Base-by-base conservation (phyloP, 225 moss, liverwort and hornwort species). In the Lunularia cruciata region DNA sequence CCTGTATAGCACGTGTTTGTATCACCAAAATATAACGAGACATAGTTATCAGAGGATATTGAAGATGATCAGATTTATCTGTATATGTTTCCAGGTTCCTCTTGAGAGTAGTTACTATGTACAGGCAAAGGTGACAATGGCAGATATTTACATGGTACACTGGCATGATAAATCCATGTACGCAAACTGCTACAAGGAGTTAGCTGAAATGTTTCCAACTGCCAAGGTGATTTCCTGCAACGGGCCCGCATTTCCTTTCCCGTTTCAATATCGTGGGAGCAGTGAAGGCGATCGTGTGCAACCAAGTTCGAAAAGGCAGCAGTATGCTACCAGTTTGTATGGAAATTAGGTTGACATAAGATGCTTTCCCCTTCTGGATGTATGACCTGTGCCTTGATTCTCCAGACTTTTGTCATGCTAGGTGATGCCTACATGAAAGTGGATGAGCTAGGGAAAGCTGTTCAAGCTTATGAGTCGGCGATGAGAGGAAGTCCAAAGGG, bases 361-460 rank as follows among this genome's bases (percentile, higher is more conserved):
- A 13, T 22, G 19, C 3, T 25, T 42, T 38, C 42, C 2, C 61
- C 14, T 40, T 40, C 12, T 40, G 39, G 38, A 20, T 39, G 35
- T 22, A 20, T 60, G 38, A 61, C 61, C 23, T 39, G 22, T 5
- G 13, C 6, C 34, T 28, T 47, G 22, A 32, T 64, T 27, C 19
- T 80, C 65, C 78, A 95, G 88, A 84, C 83, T 23, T 78, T 75
- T 67, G 70, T 88, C 76, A 84, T 92, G 86, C 72, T 95, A 67
- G 85, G 87, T 76, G 87, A 79, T 60, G 81, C 90, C 20, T 77
- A 81, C 25, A 85, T 90, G 88, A 81, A 72, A 75, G 79, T 90
- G 49, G 84, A 92, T 64, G 85, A 92, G 70, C 76, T 79, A 40
- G 83, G 80, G 54, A 79, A 86, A 59, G 88, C 84, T 78, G 68